Evolutionary conservation across 2,329 filamentous ascomycete species (phyloP), one percentile per base, ranked within the genome.

Genomic region (Arthrinium phaeospermum): DNA sequence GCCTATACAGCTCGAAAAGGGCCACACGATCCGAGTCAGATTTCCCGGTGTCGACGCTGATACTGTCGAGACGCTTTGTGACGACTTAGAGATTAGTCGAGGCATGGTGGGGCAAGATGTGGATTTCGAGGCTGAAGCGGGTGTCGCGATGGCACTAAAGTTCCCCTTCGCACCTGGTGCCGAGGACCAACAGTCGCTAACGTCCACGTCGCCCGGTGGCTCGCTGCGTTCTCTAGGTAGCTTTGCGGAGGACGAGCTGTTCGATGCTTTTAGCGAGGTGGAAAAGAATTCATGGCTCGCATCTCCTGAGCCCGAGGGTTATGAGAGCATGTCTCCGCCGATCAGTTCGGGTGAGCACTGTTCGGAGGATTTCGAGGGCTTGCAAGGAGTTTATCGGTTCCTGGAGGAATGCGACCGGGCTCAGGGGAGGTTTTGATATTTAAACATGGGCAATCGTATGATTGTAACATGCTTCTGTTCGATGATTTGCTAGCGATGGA

Each of bases 1-100:
- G 27, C 95, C 96, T 0, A 90, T 98, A 46, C 87, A 90, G 0
- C 87, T 98, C 70, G 90, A 94, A 76, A 88, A 89, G 49, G 85
- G 88, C 46, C 90, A 90, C 1, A 88, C 90, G 0, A 84, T 98
- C 4, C 91, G 95, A 46, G 91, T 98, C 1, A 92, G 95, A 44
- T 98, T 99, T 79, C 95, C 95, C 0, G 96, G 96, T 3, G 95
- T 96, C 74, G 96, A 98, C 78, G 91, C 91, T 0, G 90, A 92
- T 22, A 94, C 93, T 0, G 93, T 98, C 0, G 94, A 97, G 79
- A 86, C 88, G 3, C 87, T 99, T 0, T 98, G 95, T 80, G 91
- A 94, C 67, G 96, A 99, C 80, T 88, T 97, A 14, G 93, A 93
- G n/a, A 88, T 99, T 10, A 90, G 92, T 74, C 89, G 94, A 70